Evolutionary conservation across 2,329 filamentous ascomycete species (phyloP).

Genomic region (Aspergillus caelatus): DNA sequence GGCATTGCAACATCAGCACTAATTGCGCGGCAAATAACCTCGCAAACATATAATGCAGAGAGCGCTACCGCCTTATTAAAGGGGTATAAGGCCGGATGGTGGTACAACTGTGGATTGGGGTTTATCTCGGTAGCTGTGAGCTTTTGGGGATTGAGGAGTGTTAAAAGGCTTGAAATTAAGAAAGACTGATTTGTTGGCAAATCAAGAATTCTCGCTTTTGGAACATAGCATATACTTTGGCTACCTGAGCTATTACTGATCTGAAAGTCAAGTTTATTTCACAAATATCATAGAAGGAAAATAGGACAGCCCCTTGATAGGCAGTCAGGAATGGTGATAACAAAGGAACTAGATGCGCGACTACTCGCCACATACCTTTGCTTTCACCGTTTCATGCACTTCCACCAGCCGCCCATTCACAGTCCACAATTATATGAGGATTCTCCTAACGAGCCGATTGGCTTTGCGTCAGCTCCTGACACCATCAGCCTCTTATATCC

Average conservation of each 20-base stretch:
- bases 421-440: neutral
- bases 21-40: neutral
- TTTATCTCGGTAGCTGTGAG: neutral
- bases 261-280: too few relatives aligned
- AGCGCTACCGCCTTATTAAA: neutral
- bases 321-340: too few relatives aligned
- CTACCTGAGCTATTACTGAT: neutral
- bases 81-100: neutral
- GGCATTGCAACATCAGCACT: neutral
- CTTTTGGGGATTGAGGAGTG: neutral
- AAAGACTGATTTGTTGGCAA: neutral
- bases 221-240: fast-evolving
- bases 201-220: neutral
- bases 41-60: neutral
- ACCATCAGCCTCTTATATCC: neutral
- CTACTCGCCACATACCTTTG: neutral
- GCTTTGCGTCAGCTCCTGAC: too few relatives aligned
- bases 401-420: neutral
- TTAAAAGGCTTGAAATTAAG: neutral
- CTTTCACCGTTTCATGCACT: neutral
- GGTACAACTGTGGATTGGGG: neutral
- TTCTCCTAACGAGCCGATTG: too few relatives aligned
- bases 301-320: too few relatives aligned
- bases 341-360: neutral
- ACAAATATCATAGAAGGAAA: too few relatives aligned